Conservation (phyloP, 495 filamentous ascomycete species). For the Penicillium subrubescens region DNA sequence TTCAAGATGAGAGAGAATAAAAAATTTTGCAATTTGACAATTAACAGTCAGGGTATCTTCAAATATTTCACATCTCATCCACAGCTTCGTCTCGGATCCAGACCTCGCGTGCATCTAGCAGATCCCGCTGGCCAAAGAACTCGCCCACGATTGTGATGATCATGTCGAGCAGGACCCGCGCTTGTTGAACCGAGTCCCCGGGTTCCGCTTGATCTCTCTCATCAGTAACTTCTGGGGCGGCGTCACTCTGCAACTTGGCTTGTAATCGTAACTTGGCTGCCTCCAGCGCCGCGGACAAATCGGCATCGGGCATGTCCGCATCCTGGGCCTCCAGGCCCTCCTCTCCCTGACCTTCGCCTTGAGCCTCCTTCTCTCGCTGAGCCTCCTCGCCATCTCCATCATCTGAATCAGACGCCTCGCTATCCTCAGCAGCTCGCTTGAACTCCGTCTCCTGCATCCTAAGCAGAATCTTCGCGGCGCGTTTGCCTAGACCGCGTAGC, state of each 20-base stretch:
- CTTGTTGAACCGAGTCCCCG: constrained; percentile 31
- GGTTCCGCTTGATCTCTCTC: constrained; percentile 1
- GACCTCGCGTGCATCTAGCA: constrained; percentile 69
- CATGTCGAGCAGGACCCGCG: constrained; percentile 74
- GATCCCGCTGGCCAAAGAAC: constrained; percentile 86
- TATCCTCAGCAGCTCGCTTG: constrained; percentile 25
- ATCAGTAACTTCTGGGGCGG: constrained; percentile 8
- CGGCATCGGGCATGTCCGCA: constrained; percentile 26
- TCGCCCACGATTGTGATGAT: constrained; percentile 88
- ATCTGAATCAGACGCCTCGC: constrained; percentile 30
- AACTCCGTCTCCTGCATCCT: constrained; percentile 44
- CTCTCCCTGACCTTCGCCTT: constrained; percentile 14
- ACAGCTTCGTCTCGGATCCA: constrained; percentile 32
- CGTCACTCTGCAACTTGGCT: constrained; percentile 40
- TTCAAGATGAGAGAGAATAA: background rate
- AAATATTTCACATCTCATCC: background rate
- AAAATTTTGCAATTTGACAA: background rate
- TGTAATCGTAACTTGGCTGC: constrained; percentile 62
- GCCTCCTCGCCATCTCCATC: constrained; percentile 18
- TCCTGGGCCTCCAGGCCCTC: constrained; percentile 14
- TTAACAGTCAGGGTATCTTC: constrained; percentile 22
- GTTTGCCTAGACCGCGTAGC: constrained; percentile 50
- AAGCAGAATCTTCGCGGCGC: constrained; percentile 45
- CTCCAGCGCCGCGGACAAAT: constrained; percentile 44
- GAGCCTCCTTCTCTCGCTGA: background rate